Conservation (phyloP, 495 filamentous ascomycete genomes). For the Penicillium malachiteum region DNA sequence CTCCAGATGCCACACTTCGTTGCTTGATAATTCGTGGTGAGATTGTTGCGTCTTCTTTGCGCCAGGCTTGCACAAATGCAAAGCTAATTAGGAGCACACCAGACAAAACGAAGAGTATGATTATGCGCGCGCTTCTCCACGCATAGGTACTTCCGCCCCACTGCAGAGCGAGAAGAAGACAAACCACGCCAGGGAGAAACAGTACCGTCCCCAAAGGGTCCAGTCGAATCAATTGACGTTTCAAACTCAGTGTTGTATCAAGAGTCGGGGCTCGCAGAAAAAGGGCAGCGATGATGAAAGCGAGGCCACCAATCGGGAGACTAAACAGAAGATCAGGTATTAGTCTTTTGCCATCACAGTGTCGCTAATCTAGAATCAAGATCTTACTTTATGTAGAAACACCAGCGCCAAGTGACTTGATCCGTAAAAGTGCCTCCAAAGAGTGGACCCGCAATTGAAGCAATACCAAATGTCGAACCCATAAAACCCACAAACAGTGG, state of each 20-base stretch:
- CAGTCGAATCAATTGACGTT: slow-evolving; percentile 32
- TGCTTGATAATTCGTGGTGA: slow-evolving; percentile 57
- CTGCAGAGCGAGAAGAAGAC: slow-evolving; percentile 31
- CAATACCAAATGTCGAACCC: background rate
- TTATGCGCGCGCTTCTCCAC: slow-evolving; percentile 23
- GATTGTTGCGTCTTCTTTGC: slow-evolving; percentile 47
- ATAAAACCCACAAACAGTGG: background rate
- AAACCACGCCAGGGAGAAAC: slow-evolving; percentile 38
- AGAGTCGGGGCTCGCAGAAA: slow-evolving; percentile 40
- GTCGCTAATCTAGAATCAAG: background rate
- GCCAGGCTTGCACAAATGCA: slow-evolving; percentile 44
- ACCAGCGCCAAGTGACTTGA: slow-evolving; percentile 55
- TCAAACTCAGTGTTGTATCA: slow-evolving; percentile 16
- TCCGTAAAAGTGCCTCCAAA: slow-evolving; percentile 18
- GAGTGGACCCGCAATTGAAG: background rate
- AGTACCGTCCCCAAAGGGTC: slow-evolving; percentile 40
- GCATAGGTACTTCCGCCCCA: slow-evolving; percentile 23
- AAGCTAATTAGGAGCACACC: slow-evolving; percentile 46
- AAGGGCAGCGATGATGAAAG: slow-evolving; percentile 46
- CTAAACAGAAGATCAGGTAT: background rate
- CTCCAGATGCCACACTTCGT: slow-evolving; percentile 51
- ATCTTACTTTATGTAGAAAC: slow-evolving; percentile 58
- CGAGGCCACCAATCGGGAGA: slow-evolving; percentile 57
- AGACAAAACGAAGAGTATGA: slow-evolving; percentile 50
- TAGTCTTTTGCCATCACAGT: background rate